A percentile compares a stretch with the other conserved stretches of the same genome.
These are phyloP conservation scores for Viola pubescens DNA, from an alignment of 441 rosid genomes.

Conservation along the genomic window DNA sequence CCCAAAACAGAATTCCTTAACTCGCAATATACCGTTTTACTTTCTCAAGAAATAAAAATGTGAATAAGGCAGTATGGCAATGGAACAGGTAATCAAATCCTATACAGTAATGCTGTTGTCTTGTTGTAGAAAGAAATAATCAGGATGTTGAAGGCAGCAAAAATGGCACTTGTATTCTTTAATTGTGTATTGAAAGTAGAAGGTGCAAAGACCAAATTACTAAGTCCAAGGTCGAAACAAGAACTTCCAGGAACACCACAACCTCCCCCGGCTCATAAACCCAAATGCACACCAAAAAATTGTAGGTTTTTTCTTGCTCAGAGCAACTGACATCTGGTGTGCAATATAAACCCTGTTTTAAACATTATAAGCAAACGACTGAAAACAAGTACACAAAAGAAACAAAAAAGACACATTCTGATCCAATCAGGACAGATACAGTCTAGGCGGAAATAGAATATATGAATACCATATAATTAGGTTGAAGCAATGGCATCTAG, in stretches of 20 bases:
- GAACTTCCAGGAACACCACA: constrained; percentile 52
- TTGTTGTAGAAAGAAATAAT: background rate
- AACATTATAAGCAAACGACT: constrained; percentile 18
- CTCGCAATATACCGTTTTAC: background rate
- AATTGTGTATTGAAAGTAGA: background rate
- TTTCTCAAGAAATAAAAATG: background rate
- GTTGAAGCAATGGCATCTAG: too few relatives aligned
- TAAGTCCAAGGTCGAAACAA: constrained; percentile 74
- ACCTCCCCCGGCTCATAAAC: constrained; percentile 64
- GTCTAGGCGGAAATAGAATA: too few relatives aligned
- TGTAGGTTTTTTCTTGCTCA: constrained; percentile 36
- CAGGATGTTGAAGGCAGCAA: background rate
- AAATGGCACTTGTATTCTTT: background rate
- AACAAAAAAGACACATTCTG: background rate
- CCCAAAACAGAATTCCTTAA: background rate
- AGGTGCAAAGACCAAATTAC: constrained; percentile 4
- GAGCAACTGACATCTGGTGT: constrained; percentile 64
- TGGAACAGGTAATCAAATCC: background rate
- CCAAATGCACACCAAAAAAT: constrained; percentile 41
- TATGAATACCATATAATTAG: too few relatives aligned
- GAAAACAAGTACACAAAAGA: background rate
- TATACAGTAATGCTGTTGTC: background rate
- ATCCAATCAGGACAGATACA: background rate
- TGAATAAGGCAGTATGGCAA: background rate
- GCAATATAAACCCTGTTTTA: constrained; percentile 40